These are phyloP conservation scores for Setomelanomma holmii DNA, from an alignment of 2,329 filamentous ascomycete genomes.

Conservation along the genomic window DNA sequence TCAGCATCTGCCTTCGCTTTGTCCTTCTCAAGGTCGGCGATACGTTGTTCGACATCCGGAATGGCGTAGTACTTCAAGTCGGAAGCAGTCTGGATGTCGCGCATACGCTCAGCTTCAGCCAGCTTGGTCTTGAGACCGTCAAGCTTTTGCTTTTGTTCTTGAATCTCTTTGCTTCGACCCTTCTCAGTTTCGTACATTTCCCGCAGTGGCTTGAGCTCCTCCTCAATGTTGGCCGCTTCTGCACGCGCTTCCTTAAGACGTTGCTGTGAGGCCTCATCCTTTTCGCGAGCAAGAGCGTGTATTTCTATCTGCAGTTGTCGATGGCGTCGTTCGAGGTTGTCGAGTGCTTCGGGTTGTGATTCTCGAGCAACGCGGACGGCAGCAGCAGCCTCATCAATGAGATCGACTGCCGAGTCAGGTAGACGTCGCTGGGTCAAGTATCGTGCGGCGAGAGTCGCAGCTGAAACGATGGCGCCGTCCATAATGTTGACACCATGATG, in stretches of 20 bases:
- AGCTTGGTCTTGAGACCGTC: conserved; percentile 90
- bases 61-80: conserved; percentile 98
- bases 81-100: conserved; percentile 85
- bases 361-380: conserved; percentile 96
- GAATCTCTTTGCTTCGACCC: conserved; percentile 86
- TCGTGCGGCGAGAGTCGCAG: conserved; percentile 88
- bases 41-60: conserved; percentile 83
- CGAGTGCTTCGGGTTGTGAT: conserved; percentile 94
- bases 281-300: conserved; percentile 89
- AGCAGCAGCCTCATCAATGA: conserved; percentile 94
- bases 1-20: conserved; percentile 80
- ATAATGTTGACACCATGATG: conserved; percentile 98
- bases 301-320: conserved; percentile 97
- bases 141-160: conserved; percentile 93
- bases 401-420: conserved; percentile 94
- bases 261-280: conserved; percentile 88
- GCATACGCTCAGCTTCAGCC: conserved; percentile 87
- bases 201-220: conserved; percentile 87
- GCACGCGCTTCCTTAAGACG: conserved; percentile 84
- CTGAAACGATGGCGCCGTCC: conserved; percentile 88
- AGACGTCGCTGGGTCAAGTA: conserved; percentile 91
- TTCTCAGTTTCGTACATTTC: conserved; percentile 97
- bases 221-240: conserved; percentile 91
- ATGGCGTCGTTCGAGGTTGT: conserved; percentile 88
- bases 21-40: conserved; percentile 80